Percentiles rank a stretch among this genome's conserved stretches.
These are phyloP conservation scores for Terana coerulea DNA, from an alignment of 768 basidiomycete genomes.

Conservation along the genomic window DNA sequence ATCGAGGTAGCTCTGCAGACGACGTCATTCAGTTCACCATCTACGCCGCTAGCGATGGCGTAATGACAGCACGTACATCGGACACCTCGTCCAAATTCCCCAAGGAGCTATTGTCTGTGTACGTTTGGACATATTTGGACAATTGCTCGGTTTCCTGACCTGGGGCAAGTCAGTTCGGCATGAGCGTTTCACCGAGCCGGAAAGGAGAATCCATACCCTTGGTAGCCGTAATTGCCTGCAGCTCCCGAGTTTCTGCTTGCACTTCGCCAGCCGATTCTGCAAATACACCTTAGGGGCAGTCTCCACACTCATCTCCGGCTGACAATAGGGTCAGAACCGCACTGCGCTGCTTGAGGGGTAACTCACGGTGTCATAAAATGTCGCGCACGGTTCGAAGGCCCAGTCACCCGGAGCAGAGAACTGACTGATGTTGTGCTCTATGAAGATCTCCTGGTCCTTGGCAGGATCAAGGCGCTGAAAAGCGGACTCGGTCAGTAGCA, in stretches of 20 bases:
- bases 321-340: conserved; percentile 10
- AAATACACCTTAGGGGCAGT: conserved; percentile 70
- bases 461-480: conserved; percentile 50
- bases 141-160: conserved; percentile 55
- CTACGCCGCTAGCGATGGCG: conserved; percentile 11
- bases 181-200: neutral
- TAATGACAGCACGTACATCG: conserved; percentile 25
- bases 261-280: conserved; percentile 70
- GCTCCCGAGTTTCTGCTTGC: conserved; percentile 61
- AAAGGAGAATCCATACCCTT: conserved; percentile 49
- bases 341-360: neutral
- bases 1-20: conserved; percentile 58
- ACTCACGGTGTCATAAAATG: conserved; percentile 73
- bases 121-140: conserved; percentile 41
- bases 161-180: conserved; percentile 21
- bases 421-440: conserved; percentile 63
- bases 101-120: conserved; percentile 43
- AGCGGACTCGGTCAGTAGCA: conserved; percentile 42
- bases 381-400: conserved; percentile 70
- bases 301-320: conserved; percentile 65
- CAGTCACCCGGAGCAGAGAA: conserved; percentile 66
- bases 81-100: conserved; percentile 47
- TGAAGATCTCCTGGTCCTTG: conserved; percentile 68
- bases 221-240: conserved; percentile 49
- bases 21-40: neutral